These are phyloP conservation scores for Pleurotus citrinopileatus DNA, from an alignment of 768 basidiomycete species.

Conservation along the genomic window DNA sequence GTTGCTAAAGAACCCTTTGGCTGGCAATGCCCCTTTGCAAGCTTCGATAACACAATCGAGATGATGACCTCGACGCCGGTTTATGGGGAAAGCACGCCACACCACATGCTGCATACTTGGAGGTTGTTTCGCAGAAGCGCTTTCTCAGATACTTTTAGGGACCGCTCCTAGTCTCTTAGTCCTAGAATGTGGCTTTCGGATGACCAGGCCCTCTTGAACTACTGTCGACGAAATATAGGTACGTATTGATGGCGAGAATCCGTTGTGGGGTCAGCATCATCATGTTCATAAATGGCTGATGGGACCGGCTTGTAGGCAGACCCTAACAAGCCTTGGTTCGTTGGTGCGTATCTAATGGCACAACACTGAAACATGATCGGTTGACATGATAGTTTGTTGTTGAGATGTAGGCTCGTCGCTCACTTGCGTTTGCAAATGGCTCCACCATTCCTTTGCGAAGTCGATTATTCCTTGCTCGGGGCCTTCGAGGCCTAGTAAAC, in stretches of 20 bases:
- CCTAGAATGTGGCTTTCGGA: no score
- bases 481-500: no score
- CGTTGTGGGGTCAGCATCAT: neutral
- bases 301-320: neutral
- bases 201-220: neutral
- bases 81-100: constrained; percentile 8
- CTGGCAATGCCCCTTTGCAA: neutral
- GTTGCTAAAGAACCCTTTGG: neutral
- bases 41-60: neutral
- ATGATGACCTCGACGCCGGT: constrained; percentile 4
- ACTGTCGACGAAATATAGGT: neutral
- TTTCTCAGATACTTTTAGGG: neutral
- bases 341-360: neutral
- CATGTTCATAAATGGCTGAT: constrained; percentile 5
- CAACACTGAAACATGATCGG: constrained; percentile 11
- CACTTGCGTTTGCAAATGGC: neutral
- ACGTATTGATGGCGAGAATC: neutral
- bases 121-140: neutral
- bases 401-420: constrained; percentile 7
- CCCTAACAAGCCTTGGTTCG: neutral
- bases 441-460: neutral
- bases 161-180: no score
- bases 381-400: constrained; percentile 8
- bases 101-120: neutral
- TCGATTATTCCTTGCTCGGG: neutral